Evolutionary conservation across 441 rosid genomes (phyloP).

Genomic region (Populus hybrid): DNA sequence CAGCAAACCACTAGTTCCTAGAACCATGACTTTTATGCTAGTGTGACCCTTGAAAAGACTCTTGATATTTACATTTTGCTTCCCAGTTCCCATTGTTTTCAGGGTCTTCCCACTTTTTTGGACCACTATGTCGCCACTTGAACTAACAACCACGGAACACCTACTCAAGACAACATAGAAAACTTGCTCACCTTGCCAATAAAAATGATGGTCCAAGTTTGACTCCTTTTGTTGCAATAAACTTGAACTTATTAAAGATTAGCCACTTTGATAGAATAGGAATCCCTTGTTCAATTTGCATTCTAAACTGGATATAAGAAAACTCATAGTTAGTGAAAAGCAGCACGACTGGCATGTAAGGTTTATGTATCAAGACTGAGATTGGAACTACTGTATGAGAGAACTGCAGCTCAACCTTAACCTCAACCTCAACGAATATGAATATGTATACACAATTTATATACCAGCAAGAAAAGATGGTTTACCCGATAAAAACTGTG

Average conservation of each 20-base stretch:
- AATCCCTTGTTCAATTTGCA: constrained; percentile 94
- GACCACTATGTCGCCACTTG: neutral
- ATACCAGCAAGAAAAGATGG: constrained; percentile 11
- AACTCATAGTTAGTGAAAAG: constrained; percentile 17
- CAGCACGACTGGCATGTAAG: neutral
- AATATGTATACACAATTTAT: neutral
- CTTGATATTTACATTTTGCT: neutral
- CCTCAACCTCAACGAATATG: neutral
- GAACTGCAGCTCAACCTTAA: neutral
- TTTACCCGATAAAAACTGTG: constrained; percentile 82
- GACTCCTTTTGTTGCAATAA: constrained; percentile 75
- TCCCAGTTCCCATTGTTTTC: neutral
- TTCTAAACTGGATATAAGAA: constrained; percentile 54
- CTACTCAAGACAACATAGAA: constrained; percentile 9
- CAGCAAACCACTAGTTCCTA: neutral
- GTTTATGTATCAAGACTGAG: constrained; percentile 2
- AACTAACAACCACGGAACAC: neutral
- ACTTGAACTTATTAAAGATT: constrained; percentile 86
- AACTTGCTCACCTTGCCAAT: constrained; percentile 62
- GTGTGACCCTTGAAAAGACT: neutral
- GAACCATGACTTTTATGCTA: neutral
- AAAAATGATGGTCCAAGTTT: constrained; percentile 85
- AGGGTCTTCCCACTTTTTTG: neutral
- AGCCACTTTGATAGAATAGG: constrained; percentile 93
- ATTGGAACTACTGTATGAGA: neutral